A percentile compares a stretch with the other conserved stretches of the same genome.
Conservation (phyloP, 2,329 filamentous ascomycete species). For the Alternaria solani region DNA sequence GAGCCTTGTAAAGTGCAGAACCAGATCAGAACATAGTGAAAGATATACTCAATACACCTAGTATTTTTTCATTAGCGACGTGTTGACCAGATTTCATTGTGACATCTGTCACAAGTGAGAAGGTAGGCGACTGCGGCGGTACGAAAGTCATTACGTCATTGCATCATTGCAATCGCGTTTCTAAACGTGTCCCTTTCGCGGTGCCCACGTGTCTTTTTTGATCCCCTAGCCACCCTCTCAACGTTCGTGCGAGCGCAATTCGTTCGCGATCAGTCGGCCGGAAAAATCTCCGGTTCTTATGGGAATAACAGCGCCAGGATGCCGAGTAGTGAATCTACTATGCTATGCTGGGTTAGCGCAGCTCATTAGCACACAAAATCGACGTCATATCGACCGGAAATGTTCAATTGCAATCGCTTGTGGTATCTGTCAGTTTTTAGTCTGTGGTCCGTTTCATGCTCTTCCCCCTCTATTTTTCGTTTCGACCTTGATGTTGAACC, state of each 20-base stretch:
- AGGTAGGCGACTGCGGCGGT: neutral
- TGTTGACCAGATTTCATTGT: neutral
- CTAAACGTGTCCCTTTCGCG: neutral
- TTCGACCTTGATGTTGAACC: neutral
- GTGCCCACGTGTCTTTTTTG: neutral
- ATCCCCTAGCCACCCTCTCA: neutral
- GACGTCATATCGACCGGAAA: constrained; percentile 14
- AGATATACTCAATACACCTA: neutral
- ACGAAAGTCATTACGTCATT: neutral
- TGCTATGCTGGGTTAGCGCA: constrained; percentile 1
- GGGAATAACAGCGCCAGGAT: constrained; percentile 3
- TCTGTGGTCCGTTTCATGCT: neutral
- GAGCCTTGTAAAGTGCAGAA: constrained; percentile 7
- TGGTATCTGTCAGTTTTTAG: neutral
- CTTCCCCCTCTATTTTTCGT: neutral
- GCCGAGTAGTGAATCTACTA: constrained; percentile 1
- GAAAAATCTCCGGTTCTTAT: constrained; percentile 1
- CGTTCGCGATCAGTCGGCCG: neutral
- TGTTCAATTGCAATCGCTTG: neutral
- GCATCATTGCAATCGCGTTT: neutral
- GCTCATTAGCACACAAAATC: neutral
- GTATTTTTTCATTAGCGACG: neutral
- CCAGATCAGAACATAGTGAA: neutral
- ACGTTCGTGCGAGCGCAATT: neutral
- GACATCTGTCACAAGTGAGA: neutral